Evolutionary conservation across 1,284 basidiomycete genomes (phyloP), one percentile per base, ranked within the genome.

Genomic region (Moniliella sp.): DNA sequence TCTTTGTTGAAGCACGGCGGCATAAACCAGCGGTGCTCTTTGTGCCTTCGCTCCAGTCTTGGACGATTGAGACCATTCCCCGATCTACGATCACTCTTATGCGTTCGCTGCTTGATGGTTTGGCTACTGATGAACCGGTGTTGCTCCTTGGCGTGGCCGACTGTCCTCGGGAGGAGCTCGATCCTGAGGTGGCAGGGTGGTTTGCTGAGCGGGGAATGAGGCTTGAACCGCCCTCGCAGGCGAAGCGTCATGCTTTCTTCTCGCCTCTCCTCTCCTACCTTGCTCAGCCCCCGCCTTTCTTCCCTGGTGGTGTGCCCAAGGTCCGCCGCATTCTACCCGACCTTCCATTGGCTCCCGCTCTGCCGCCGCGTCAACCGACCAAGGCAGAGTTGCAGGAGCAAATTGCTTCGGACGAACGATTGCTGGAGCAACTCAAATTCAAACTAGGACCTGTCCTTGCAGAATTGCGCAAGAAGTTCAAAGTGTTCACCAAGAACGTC

Each of bases 1-100:
- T 93, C n/a, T 94, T 97, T 50, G 72, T 86, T 12, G 91, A 99
- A 61, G 91, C 91, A 0, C 94, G 93, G 60, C 74, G 91, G 17
- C 82, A 93, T 57, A 86, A 93, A 50, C 91, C 91, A 0, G 86
- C 83, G 0, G 75, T 97, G 26, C 70, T 97, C 30, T 97, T 84
- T 62, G 82, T 99, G 28, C 91, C 88, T 0, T 79, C 81, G 0
- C 67, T 97, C 1, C 60, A 74, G 1, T 73, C 77, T 4, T 97
- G 88, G 86, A 74, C 82, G 1, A 70, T 97, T 5, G 71, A 76
- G 0, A 86, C 94, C 41, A 75, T 75, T 0, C 72, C 83, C 1
- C 71, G 81, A 13, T 72, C 75, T 2, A 91, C 84, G 0, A 73
- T 93, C 26, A n/a, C n/a, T n/a, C n/a, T n/a, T n/a, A n/a, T n/a